Conservation (phyloP, 768 basidiomycete genomes). For the Porpolomopsis calyptriformis region DNA sequence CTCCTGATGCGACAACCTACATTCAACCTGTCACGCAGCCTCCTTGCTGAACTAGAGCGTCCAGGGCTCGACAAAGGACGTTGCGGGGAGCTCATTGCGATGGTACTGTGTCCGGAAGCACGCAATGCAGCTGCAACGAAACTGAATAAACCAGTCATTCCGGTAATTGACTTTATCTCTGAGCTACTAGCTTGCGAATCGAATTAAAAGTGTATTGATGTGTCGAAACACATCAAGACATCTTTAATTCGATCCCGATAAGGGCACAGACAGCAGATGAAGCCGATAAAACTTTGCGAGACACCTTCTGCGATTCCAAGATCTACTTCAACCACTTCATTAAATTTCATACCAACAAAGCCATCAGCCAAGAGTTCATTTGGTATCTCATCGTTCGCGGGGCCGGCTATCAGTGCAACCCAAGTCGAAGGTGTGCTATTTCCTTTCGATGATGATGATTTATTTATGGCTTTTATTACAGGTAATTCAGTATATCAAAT, state of each 20-base stretch:
- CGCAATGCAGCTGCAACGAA: slow-evolving; percentile 14
- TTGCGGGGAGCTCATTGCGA: slow-evolving; percentile 15
- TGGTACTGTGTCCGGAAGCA: slow-evolving; percentile 15
- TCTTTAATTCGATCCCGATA: neutral
- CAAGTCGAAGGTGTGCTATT: slow-evolving; percentile 54
- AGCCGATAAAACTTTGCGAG: neutral
- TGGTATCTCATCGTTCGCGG: slow-evolving; percentile 16
- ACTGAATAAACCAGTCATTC: neutral
- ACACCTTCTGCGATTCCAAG: slow-evolving; percentile 11
- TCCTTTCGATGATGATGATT: slow-evolving; percentile 2
- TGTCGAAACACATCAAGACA: neutral
- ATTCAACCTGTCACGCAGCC: slow-evolving; percentile 5
- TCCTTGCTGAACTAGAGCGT: slow-evolving; percentile 7
- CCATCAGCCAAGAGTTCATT: slow-evolving; percentile 15
- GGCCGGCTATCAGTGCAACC: slow-evolving; percentile 56
- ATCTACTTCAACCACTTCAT: slow-evolving; percentile 24
- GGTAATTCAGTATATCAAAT: slow-evolving; percentile 71
- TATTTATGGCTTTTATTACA: slow-evolving; percentile 18
- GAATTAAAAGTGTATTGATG: too few relatives aligned
- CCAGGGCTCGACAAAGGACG: slow-evolving; percentile 14
- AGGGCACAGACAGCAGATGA: neutral
- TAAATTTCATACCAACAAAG: slow-evolving; percentile 14
- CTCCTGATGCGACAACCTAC: slow-evolving; percentile 6
- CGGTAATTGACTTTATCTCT: slow-evolving; percentile 10
- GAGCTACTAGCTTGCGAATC: slow-evolving; percentile 10